phyloP scores from a whole-genome alignment of 768 basidiomycete genomes.

The Panellus pusillus region DNA sequence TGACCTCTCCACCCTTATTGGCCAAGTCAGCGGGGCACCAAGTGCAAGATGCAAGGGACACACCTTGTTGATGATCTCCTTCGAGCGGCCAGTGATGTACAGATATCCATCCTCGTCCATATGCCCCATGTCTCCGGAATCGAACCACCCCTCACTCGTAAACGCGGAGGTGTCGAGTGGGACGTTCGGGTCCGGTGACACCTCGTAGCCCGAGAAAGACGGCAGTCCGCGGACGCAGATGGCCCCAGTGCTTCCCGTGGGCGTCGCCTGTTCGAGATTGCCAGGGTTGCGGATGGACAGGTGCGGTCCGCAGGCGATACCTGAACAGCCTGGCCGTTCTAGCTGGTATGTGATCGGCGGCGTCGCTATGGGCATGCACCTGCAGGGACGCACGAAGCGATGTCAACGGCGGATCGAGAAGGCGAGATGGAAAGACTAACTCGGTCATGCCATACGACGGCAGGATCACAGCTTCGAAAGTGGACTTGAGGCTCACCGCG shows the following conservation, averaged over 20 bases:
- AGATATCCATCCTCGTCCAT: constrained; percentile 50
- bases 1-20: constrained; percentile 51
- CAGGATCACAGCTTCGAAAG: constrained; percentile 53
- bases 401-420: background rate
- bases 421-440: constrained; percentile 26
- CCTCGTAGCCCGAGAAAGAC: constrained; percentile 52
- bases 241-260: constrained; percentile 45
- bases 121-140: constrained; percentile 48
- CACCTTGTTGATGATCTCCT: constrained; percentile 56
- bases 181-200: constrained; percentile 40
- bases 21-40: too few species aligned
- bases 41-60: too few species aligned
- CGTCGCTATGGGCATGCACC: constrained; percentile 52
- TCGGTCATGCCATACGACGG: constrained; percentile 65
- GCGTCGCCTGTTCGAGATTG: constrained; percentile 37
- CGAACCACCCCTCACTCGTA: constrained; percentile 54
- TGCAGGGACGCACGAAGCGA: constrained; percentile 16
- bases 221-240: constrained; percentile 57
- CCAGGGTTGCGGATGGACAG: constrained; percentile 42
- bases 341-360: constrained; percentile 43
- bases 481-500: constrained; percentile 45
- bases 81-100: constrained; percentile 56
- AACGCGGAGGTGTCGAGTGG: constrained; percentile 48
- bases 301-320: constrained; percentile 47
- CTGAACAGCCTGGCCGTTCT: constrained; percentile 48